These are phyloP conservation scores for Rhizoclosmatium sp. DNA, from an alignment of 192 early-diverging fungal genomes.

Conservation along the genomic window DNA sequence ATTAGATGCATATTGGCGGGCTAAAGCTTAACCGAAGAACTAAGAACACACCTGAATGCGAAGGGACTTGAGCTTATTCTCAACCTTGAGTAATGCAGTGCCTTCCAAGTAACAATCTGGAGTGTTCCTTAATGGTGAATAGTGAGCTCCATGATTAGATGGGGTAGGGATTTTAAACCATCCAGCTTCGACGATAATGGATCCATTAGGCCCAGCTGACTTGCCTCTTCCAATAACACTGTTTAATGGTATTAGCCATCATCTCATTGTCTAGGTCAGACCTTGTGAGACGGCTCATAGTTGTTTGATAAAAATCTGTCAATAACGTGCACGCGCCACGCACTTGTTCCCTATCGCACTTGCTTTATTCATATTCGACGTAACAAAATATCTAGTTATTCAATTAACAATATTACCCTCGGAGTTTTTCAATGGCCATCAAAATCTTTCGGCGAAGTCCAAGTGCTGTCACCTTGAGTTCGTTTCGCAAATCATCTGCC, in stretches of 20 bases:
- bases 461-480: not conserved
- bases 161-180: not conserved
- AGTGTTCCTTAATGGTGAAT: too few species aligned
- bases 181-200: not conserved
- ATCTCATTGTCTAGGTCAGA: too few species aligned
- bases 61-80: slow-evolving; percentile 31
- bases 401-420: too few species aligned
- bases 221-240: not conserved
- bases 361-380: too few species aligned
- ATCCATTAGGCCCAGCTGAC: not conserved
- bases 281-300: too few species aligned
- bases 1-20: too few species aligned
- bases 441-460: not conserved
- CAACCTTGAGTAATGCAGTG: slow-evolving; percentile 18
- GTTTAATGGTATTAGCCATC: not conserved
- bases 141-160: too few species aligned
- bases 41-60: slow-evolving; percentile 2
- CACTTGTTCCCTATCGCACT: too few species aligned
- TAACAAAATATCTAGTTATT: too few species aligned
- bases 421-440: not conserved
- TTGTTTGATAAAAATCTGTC: too few species aligned
- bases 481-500: not conserved
- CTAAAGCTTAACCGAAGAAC: too few species aligned
- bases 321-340: too few species aligned
- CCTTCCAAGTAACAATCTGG: not conserved